Base-by-base conservation (phyloP, 345 rosid species). In the Gossypioides kirkii region DNA sequence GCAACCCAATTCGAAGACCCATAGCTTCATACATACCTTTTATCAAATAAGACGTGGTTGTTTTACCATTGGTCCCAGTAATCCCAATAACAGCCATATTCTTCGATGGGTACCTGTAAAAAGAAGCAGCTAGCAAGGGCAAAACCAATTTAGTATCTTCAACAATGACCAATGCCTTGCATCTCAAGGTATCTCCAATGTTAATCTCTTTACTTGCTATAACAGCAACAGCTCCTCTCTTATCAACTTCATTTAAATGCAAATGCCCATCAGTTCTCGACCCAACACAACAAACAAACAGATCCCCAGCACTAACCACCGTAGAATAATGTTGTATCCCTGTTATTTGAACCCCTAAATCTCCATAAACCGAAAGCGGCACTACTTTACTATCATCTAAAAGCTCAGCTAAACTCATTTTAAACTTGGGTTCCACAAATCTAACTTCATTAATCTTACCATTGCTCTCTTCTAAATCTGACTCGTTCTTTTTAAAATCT, bases 161-260 rank as follows among this genome's bases (percentile, higher is more conserved):
- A 67, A 92, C 97, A 23, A 92, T 87, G 45, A 92, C 95, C 83
- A 94, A 85, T n/a, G 97, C 97, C 78, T 78, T 92, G 53, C 97
- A 92, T 45, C 90, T 91, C 81, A 91, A 84, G 26, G 97, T 90
- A 59, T 87, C 97, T 79, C 89, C 95, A 59, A 94, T 94, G 70
- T 89, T 90, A 61, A 90, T 86, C 89, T 89, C 98, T 67, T 89
- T 89, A 75, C 97, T 91, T 55, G 97, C 95, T 17, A 94, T 96
- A 58, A 94, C 92, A 0, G 97, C 98, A 80, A 92, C 95, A 6
- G 97, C 97, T 74, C 97, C 97, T 87, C 98, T 90, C 84, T 90
- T 94, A 69, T 90, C 95, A 59, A 95, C 97, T 86, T 94, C 98
- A 41, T 84, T 92, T 80, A 94, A 77, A 77, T 74, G 84, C 79